phyloP scores from a whole-genome alignment of 2,329 filamentous ascomycete species.

The Neofusicoccum parvum region DNA sequence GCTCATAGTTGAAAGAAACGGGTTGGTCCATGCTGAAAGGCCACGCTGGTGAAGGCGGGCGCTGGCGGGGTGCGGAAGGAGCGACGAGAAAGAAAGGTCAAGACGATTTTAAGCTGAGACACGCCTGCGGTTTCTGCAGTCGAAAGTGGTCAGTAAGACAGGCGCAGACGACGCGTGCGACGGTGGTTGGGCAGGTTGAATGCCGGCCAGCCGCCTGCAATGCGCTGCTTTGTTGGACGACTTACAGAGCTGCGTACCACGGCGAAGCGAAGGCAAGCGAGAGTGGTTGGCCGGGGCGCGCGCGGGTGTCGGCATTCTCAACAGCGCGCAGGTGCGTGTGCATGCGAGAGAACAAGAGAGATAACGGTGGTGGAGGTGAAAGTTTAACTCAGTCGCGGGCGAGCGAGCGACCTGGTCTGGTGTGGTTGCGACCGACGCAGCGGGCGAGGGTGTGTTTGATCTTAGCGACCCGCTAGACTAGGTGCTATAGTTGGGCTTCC shows the following conservation, averaged over 20 bases:
- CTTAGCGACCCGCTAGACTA: background rate
- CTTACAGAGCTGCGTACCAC: background rate
- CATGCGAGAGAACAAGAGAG: background rate
- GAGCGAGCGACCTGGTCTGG: background rate
- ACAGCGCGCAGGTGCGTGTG: constrained; percentile 7
- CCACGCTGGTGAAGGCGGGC: background rate
- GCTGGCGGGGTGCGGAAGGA: background rate
- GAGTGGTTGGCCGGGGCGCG: constrained; percentile 1
- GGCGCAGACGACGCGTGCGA: constrained; percentile 4
- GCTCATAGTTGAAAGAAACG: background rate
- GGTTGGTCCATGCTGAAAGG: background rate
- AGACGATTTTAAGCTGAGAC: background rate
- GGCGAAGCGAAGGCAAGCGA: constrained; percentile 6
- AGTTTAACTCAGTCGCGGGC: background rate
- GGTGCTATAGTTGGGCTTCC: background rate
- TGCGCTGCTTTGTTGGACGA: constrained; percentile 15
- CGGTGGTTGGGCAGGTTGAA: constrained; percentile 2
- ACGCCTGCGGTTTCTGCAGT: background rate
- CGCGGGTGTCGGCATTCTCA: background rate
- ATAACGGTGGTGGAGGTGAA: background rate
- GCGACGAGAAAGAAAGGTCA: constrained; percentile 2
- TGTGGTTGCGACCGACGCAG: background rate
- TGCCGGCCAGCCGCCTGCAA: background rate
- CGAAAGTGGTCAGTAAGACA: constrained; percentile 4
- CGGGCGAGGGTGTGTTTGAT: constrained; percentile 2